Base-by-base conservation (phyloP, 805 yeast genomes). In the Spathaspora boniae region DNA sequence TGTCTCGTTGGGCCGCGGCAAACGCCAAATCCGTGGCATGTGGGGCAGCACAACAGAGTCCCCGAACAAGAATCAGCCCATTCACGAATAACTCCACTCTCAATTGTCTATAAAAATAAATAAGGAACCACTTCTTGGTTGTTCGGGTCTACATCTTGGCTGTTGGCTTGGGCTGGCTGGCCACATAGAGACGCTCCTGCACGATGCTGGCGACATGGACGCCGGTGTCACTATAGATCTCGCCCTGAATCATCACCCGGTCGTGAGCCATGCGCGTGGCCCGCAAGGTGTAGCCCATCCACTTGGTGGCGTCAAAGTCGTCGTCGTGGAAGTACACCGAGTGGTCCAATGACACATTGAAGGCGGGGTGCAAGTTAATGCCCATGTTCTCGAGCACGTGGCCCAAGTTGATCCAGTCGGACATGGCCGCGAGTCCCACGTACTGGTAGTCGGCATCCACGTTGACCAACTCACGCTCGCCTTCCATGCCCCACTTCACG, bases 261-360 rank as follows among this genome's bases (percentile, higher is more conserved):
- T 74, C 72, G 43, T 71, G 70, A 12, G 67, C 68, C 2, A 80
- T 65, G 34, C 76, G 62, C 16, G 74, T 53, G 27, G 73, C 72
- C 31, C 58, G 59, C 29, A 79, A 61, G 31, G 72, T 63, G 37
- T 72, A 70, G 8, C 66, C 60, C 47, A 75, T 53, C 78, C 80
- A 80, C 24, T 76, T 65, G 26, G 67, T 60, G 1, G 66, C 58
- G 30, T 67, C 59, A 37, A 76, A 67, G 34, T 72, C 76, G n/a
- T 58, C 56, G 58, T 68, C 74, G 50, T 80, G 86, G 61, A 82
- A 80, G 53, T 79, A 78, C 19, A 84, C 70, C 0, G 78, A 58
- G 50, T 82, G 88, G 46, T 82, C 88, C 42, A 82, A 54, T 12
- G 85, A 77, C 2, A 78, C 80, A n/a, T 78, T 72, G 43, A 76